These are phyloP conservation scores for Pythium biforme DNA, from an alignment of 352 stramenopile genomes.

Conservation along the genomic window DNA sequence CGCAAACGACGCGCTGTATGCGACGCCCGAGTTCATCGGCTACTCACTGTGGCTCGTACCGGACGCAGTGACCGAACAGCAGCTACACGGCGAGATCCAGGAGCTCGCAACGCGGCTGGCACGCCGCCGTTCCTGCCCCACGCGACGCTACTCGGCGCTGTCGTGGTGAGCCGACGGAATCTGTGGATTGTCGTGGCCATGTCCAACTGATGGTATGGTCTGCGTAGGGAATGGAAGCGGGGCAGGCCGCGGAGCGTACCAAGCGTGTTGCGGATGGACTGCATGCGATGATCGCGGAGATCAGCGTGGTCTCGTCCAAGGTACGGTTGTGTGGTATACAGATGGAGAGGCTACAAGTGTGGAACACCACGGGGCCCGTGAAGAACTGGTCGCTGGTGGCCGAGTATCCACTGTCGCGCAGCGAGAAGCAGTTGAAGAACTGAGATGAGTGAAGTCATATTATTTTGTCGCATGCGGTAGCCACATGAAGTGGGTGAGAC, in stretches of 20 bases:
- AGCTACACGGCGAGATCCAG: constrained; percentile 37
- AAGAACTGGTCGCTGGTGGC: constrained; percentile 41
- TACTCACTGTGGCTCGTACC: constrained; percentile 67
- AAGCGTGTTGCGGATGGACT: constrained; percentile 37
- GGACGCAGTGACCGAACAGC: constrained; percentile 10
- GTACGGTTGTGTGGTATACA: constrained; percentile 22
- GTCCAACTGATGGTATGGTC: too few species aligned
- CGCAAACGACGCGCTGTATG: constrained; percentile 31
- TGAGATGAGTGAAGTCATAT: constrained; percentile 4
- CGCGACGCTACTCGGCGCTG: constrained; percentile 55
- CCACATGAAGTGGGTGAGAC: background rate
- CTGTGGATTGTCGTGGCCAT: too few species aligned
- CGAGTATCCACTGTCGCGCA: constrained; percentile 24
- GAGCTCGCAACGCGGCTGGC: constrained; percentile 35
- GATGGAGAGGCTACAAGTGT: constrained; percentile 47
- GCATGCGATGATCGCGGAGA: constrained; percentile 29
- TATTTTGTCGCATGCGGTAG: constrained; percentile 8
- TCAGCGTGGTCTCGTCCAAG: constrained; percentile 53
- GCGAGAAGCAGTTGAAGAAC: constrained; percentile 6
- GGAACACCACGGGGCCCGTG: constrained; percentile 44
- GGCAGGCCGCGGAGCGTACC: constrained; percentile 33
- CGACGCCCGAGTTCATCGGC: constrained; percentile 41
- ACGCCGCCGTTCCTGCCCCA: constrained; percentile 53
- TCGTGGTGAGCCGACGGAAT: constrained; percentile 46
- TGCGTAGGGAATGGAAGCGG: constrained; percentile 27